A percentile compares a stretch with the other conserved stretches of the same genome.
phyloP scores from a whole-genome alignment of 306 rosid genomes.

The Quercus aquifolioides region DNA sequence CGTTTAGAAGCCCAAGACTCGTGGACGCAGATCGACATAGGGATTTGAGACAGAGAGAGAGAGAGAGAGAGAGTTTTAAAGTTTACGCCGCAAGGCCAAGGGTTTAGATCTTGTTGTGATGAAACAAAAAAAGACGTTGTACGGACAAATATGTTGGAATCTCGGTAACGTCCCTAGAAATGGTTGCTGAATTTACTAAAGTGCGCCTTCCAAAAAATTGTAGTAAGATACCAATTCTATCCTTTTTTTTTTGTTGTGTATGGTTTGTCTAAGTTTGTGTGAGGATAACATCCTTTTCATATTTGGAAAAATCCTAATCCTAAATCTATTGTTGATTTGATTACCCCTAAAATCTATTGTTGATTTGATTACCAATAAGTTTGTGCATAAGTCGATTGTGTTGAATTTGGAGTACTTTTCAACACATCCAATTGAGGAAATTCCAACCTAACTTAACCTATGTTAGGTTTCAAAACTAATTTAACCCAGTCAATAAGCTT shows the following conservation, averaged over 20 bases:
- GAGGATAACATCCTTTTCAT: too few relatives aligned
- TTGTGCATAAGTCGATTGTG: too few relatives aligned
- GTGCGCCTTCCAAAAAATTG: neutral
- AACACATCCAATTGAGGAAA: too few relatives aligned
- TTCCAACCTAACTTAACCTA: too few relatives aligned
- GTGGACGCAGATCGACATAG: constrained; percentile 55
- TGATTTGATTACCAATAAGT: too few relatives aligned
- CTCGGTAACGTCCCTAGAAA: neutral
- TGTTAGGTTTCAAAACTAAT: too few relatives aligned
- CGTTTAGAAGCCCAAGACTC: constrained; percentile 38
- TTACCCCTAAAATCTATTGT: too few relatives aligned
- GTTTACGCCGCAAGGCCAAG: constrained; percentile 8
- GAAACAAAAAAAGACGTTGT: neutral
- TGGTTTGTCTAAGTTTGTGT: too few relatives aligned
- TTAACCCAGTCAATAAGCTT: too few relatives aligned
- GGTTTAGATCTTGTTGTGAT: neutral
- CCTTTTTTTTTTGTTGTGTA: neutral
- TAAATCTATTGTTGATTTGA: too few relatives aligned
- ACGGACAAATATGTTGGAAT: constrained; percentile 30
- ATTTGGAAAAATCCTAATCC: too few relatives aligned
- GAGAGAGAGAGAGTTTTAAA: neutral
- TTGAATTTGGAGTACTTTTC: too few relatives aligned
- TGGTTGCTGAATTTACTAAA: neutral
- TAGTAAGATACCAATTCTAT: neutral
- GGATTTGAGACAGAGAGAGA: constrained; percentile 48